These are phyloP conservation scores for Pythium pectinolyticum DNA, from an alignment of 352 stramenopile genomes.

Conservation along the genomic window DNA sequence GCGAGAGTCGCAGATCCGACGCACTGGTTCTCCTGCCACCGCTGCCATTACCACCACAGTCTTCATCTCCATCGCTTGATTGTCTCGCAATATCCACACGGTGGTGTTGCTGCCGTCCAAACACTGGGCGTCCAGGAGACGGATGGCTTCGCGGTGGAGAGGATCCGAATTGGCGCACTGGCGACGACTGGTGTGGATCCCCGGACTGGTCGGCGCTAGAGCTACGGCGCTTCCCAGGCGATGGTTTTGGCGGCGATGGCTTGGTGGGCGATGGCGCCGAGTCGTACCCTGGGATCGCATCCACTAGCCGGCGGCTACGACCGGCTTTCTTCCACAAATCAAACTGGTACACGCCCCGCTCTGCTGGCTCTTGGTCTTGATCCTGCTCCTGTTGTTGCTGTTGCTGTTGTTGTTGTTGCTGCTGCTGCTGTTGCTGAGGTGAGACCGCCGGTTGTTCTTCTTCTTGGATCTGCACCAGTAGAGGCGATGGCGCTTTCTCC, in stretches of 20 bases:
- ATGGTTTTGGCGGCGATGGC: slow-evolving; percentile 11
- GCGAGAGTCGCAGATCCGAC: slow-evolving; percentile 31
- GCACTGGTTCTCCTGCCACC: no score
- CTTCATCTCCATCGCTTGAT: background rate
- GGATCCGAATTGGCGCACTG: slow-evolving; percentile 10
- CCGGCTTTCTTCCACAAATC: slow-evolving; percentile 59
- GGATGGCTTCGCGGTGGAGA: slow-evolving; percentile 24
- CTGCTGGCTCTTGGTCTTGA: background rate
- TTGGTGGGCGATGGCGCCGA: slow-evolving; percentile 17
- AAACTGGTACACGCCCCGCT: slow-evolving; percentile 48
- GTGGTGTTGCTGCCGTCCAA: slow-evolving; percentile 16
- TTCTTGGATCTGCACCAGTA: slow-evolving; percentile 8
- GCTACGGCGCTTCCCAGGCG: slow-evolving; percentile 21
- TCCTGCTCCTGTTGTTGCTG: background rate
- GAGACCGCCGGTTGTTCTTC: background rate
- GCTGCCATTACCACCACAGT: no score
- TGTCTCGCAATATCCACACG: slow-evolving; percentile 16
- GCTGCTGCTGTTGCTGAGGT: background rate
- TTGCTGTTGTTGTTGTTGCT: background rate
- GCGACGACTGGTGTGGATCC: no score
- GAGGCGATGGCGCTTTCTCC: slow-evolving; percentile 12
- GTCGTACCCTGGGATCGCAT: slow-evolving; percentile 44
- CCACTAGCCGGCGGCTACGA: slow-evolving; percentile 40
- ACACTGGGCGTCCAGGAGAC: slow-evolving; percentile 21
- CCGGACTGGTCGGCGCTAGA: slow-evolving; percentile 16